Percentiles rank a stretch among this genome's conserved stretches.
These are phyloP conservation scores for Fusarium pseudoanthophilum DNA, from an alignment of 2,329 filamentous ascomycete species.

Conservation along the genomic window DNA sequence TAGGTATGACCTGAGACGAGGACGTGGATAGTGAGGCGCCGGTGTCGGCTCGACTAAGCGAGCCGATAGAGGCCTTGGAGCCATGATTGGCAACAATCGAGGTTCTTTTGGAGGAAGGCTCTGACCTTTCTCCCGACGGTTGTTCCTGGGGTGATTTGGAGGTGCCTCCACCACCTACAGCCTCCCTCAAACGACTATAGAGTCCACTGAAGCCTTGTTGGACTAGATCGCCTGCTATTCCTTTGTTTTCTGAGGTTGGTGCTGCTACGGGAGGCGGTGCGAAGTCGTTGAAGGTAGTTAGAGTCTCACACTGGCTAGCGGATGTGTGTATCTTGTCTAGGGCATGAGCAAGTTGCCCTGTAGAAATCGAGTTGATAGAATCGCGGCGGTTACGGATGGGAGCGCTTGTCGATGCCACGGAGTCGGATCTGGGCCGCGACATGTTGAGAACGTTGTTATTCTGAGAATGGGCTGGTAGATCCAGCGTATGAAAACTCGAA, in stretches of 20 bases:
- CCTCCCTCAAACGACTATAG: constrained; percentile 86
- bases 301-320: constrained; percentile 83
- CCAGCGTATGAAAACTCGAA: neutral
- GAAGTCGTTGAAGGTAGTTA: constrained; percentile 96
- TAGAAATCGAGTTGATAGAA: constrained; percentile 59
- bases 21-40: constrained; percentile 45
- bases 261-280: constrained; percentile 73
- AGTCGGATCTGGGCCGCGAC: constrained; percentile 47
- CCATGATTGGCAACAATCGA: constrained; percentile 53
- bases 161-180: constrained; percentile 75
- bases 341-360: constrained; percentile 78
- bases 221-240: constrained; percentile 76
- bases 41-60: constrained; percentile 56
- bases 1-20: constrained; percentile 46
- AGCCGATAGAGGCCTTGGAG: constrained; percentile 55
- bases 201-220: constrained; percentile 89
- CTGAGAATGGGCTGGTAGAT: neutral
- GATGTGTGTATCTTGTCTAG: constrained; percentile 90
- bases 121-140: constrained; percentile 41
- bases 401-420: constrained; percentile 46
- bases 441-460: constrained; percentile 21
- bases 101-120: constrained; percentile 55
- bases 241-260: constrained; percentile 72
- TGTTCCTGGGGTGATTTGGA: constrained; percentile 51
- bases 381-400: constrained; percentile 52